Evolutionary conservation across 2,329 filamentous ascomycete species (phyloP).

Genomic region (Apiospora pterosperma): DNA sequence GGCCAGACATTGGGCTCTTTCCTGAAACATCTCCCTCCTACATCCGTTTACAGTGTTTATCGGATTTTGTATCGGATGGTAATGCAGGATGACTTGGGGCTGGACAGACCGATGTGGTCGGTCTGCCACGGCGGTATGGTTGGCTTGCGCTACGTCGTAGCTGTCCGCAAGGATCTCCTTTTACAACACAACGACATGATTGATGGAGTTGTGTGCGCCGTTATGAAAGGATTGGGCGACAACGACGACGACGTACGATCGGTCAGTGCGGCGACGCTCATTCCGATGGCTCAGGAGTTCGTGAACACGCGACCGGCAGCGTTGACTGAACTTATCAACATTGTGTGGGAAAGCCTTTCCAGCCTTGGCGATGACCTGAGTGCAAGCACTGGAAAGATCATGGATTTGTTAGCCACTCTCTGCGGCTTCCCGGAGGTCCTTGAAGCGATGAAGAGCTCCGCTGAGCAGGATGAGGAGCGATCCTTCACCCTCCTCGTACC

Average conservation of each 20-base stretch:
- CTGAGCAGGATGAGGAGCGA: slow-evolving; percentile 75
- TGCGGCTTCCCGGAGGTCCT: slow-evolving; percentile 93
- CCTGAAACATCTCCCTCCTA: slow-evolving; percentile 74
- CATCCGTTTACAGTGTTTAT: slow-evolving; percentile 82
- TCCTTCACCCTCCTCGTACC: slow-evolving; percentile 93
- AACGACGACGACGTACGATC: slow-evolving; percentile 93
- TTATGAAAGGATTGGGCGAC: slow-evolving; percentile 92
- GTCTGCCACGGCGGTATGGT: slow-evolving; percentile 99
- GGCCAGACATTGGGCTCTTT: slow-evolving; percentile 91
- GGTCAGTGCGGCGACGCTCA: slow-evolving; percentile 94
- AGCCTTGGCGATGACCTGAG: slow-evolving; percentile 96
- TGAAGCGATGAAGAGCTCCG: slow-evolving; percentile 89
- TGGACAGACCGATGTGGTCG: slow-evolving; percentile 80
- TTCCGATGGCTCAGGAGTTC: slow-evolving; percentile 94
- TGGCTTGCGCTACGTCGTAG: slow-evolving; percentile 89
- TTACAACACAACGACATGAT: slow-evolving; percentile 81
- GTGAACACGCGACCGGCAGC: slow-evolving; percentile 77
- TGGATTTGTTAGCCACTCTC: slow-evolving; percentile 94
- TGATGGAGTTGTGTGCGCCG: slow-evolving; percentile 86
- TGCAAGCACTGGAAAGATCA: slow-evolving; percentile 95
- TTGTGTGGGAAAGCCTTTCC: slow-evolving; percentile 96
- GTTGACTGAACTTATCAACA: slow-evolving; percentile 79
- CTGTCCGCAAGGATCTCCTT: slow-evolving; percentile 87
- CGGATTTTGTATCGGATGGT: slow-evolving; percentile 82
- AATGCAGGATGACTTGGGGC: slow-evolving; percentile 78